Evolutionary conservation across 176 grass and related monocot species (phyloP), one percentile per base, ranked within the genome.

Genomic region (Musa itinerans): DNA sequence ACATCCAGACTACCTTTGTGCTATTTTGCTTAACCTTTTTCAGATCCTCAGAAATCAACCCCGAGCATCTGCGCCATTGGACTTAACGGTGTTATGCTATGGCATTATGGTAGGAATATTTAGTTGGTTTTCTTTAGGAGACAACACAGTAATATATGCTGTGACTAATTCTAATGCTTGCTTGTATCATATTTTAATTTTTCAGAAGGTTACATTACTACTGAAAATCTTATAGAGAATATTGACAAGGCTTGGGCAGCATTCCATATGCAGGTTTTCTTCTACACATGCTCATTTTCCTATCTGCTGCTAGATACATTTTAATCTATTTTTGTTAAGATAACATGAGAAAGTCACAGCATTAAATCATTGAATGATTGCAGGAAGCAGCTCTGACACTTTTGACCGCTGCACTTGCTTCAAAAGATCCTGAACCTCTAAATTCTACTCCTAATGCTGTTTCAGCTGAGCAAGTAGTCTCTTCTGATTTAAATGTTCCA

Each of bases 1-100:
- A 57, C 1, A 67, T 81, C 23, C 66, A 72, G 73, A 29, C 77
- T 81, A 61, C 20, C 62, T 76, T 15, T 83, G 50, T 62, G 63
- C 61, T 85, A 83, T 78, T 53, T 27, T 80, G 78, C 90, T 98
- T 98, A 87, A 72, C 72, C 49, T 87, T 23, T 79, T 65, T 82
- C 88, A 98, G 95, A 98, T 71, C 90, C 95, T 80, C 95, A 98
- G 50, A 93, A 88, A 51, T 83, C 76, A 52, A 57, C 84, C 73
- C 95, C 95, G 81, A 98, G 85, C 83, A 89, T 97, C 71, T 90
- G 90, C 80, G 88, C 82, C 22, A 75, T 97, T 82, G 94, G 94
- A 81, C 86, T 89, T 65, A 93, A 93, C 82, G 94, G 90, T 79
- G 75, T 92, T 73, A 80, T 93, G 86, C 65, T 98, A 51, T 98